Evolutionary conservation across 495 filamentous ascomycete species (phyloP).

Genomic region (Aspergillus avenaceus): DNA sequence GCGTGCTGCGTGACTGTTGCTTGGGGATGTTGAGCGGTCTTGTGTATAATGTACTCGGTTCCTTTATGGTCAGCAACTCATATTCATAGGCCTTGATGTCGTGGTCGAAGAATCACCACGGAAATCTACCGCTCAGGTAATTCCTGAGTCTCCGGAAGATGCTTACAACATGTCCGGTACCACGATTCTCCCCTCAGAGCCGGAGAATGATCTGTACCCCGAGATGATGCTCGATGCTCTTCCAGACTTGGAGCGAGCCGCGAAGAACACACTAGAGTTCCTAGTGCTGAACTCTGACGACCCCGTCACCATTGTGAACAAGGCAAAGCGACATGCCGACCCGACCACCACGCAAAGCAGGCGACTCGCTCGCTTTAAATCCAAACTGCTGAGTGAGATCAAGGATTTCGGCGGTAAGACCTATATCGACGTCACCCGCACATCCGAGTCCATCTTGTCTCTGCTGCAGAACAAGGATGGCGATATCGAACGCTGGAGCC

Average conservation of each 20-base stretch:
- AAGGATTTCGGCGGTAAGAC: conserved; percentile 20
- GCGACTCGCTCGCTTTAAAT: conserved; percentile 15
- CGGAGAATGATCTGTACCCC: conserved; percentile 19
- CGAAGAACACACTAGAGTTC: conserved; percentile 24
- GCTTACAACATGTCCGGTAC: conserved; percentile 38
- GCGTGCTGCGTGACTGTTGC: too few species aligned
- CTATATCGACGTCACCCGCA: conserved; percentile 26
- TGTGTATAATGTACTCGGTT: too few species aligned
- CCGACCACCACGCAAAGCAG: conserved; percentile 26
- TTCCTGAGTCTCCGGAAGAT: conserved; percentile 32
- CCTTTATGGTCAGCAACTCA: too few species aligned
- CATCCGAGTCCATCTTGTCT: conserved; percentile 17
- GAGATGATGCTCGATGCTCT: conserved; percentile 33
- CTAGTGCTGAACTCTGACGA: conserved; percentile 20
- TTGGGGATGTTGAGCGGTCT: too few species aligned
- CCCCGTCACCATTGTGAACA: conserved; percentile 19
- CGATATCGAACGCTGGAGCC: conserved; percentile 18
- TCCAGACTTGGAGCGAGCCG: conserved; percentile 26
- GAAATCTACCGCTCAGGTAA: conserved; percentile 4
- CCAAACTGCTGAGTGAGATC: conserved; percentile 19
- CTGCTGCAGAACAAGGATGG: conserved; percentile 7
- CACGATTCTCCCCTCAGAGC: conserved; percentile 30
- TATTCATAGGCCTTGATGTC: conserved; percentile 8
- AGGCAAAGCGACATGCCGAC: conserved; percentile 20
- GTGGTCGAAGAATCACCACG: conserved; percentile 19